phyloP scores from a whole-genome alignment of 2,329 filamentous ascomycete genomes.

The Aspergillus awamori region DNA sequence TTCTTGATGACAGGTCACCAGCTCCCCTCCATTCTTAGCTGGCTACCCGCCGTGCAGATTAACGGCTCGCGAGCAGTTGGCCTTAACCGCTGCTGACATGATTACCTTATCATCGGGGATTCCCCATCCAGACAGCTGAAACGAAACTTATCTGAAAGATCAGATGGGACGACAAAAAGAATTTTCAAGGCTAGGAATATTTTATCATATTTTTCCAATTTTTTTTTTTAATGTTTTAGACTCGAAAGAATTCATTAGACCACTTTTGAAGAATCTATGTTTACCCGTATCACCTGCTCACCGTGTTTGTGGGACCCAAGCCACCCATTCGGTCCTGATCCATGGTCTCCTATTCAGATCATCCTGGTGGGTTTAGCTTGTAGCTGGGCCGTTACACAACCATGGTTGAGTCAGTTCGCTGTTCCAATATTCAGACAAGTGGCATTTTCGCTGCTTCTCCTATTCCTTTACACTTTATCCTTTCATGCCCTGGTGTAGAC shows the following conservation, averaged over 20 bases:
- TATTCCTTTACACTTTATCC: neutral
- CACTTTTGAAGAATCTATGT: slow-evolving; percentile 3
- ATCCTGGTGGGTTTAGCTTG: slow-evolving; percentile 10
- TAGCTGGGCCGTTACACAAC: slow-evolving; percentile 9
- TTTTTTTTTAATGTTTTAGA: neutral
- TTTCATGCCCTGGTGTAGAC: neutral
- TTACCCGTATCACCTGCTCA: slow-evolving; percentile 18
- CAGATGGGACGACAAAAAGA: neutral
- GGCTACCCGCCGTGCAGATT: slow-evolving; percentile 15
- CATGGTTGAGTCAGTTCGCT: slow-evolving; percentile 6
- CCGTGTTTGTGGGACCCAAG: slow-evolving; percentile 19
- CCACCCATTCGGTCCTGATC: slow-evolving; percentile 15
- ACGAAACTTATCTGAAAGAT: neutral
- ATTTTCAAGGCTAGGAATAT: neutral
- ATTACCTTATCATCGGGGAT: neutral
- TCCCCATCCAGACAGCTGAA: neutral
- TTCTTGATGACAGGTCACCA: neutral
- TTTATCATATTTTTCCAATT: too few species aligned
- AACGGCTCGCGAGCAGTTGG: slow-evolving; percentile 10
- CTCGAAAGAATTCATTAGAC: neutral
- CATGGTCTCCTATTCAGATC: slow-evolving; percentile 11
- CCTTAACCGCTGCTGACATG: slow-evolving; percentile 9
- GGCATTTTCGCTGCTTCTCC: neutral
- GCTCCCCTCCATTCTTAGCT: neutral
- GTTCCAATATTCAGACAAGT: slow-evolving; percentile 6